Evolutionary conservation across 2,329 filamentous ascomycete genomes (phyloP).

Genomic region (Fusarium sp.): DNA sequence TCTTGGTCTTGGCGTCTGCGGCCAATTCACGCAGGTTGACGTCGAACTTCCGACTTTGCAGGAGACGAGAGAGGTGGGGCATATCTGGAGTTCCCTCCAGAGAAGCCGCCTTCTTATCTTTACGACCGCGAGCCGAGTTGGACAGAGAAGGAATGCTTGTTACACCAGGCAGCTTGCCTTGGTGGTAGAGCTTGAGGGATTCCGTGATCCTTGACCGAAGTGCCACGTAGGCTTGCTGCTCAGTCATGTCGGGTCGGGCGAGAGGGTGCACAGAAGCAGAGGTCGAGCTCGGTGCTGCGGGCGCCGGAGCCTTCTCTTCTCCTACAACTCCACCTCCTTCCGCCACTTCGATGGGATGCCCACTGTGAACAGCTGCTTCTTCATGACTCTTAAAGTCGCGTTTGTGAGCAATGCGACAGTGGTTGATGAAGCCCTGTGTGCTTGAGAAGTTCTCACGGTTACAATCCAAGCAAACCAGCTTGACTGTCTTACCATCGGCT

Average conservation of each 20-base stretch:
- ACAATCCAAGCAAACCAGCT: conserved; percentile 91
- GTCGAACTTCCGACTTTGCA: conserved; percentile 71
- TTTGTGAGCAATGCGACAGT: conserved; percentile 95
- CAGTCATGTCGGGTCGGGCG: conserved; percentile 60
- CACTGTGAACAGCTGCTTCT: conserved; percentile 89
- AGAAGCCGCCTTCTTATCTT: conserved; percentile 29
- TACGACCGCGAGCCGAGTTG: conserved; percentile 4
- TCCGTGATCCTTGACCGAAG: conserved; percentile 66
- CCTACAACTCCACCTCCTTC: conserved; percentile 34
- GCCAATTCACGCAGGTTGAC: conserved; percentile 71
- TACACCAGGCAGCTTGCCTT: conserved; percentile 64
- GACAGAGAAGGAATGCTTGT: conserved; percentile 56
- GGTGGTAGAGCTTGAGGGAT: conserved; percentile 64
- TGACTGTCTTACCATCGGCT: conserved; percentile 87
- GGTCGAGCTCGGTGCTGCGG: conserved; percentile 20
- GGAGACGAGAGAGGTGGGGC: conserved; percentile 75
- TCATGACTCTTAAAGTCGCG: conserved; percentile 96
- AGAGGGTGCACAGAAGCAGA: conserved; percentile 51
- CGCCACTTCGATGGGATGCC: conserved; percentile 77
- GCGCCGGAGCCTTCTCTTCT: conserved; percentile 43
- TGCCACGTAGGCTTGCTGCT: conserved; percentile 64
- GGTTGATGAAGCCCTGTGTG: conserved; percentile 99
- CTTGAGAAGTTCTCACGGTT: conserved; percentile 92
- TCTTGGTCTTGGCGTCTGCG: conserved; percentile 67
- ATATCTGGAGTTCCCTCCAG: conserved; percentile 69